Conservation (phyloP, 495 filamentous ascomycete genomes). For the Usnea hakonensis region DNA sequence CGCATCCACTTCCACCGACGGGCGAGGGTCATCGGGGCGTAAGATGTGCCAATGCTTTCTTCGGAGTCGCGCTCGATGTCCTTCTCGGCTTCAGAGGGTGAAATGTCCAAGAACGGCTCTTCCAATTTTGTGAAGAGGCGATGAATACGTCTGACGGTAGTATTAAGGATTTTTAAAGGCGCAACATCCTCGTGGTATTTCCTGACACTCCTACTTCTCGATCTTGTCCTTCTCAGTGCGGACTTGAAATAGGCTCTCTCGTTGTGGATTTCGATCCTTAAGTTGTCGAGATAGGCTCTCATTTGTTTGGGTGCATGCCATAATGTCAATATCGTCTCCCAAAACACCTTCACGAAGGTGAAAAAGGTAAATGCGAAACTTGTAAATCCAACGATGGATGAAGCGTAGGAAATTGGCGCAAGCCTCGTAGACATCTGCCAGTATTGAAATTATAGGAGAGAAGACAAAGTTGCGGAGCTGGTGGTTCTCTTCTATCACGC, state of each 20-base stretch:
- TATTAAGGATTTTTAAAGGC: conserved; percentile 19
- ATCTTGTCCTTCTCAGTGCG: conserved; percentile 17
- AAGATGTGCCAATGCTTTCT: conserved; percentile 7
- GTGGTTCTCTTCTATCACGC: not conserved
- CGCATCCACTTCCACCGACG: conserved; percentile 23
- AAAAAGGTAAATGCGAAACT: conserved; percentile 25
- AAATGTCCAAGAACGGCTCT: conserved; percentile 16
- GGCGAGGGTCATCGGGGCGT: conserved; percentile 19
- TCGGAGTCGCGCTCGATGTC: conserved; percentile 20
- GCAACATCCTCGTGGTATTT: conserved; percentile 19
- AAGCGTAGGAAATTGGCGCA: conserved; percentile 19
- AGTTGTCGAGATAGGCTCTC: conserved; percentile 17
- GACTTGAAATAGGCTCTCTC: conserved; percentile 24
- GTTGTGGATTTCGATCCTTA: conserved; percentile 22
- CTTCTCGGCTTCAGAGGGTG: conserved; percentile 15
- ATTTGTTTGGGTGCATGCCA: conserved; percentile 21
- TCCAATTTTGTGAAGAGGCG: conserved; percentile 19
- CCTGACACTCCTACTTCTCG: conserved; percentile 14
- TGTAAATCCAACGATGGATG: conserved; percentile 22
- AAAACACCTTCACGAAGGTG: conserved; percentile 23
- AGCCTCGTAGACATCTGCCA: not conserved
- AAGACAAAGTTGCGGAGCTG: not conserved
- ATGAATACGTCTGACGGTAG: conserved; percentile 15
- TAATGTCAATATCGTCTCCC: conserved; percentile 23
- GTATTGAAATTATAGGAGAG: not conserved